Base-by-base conservation (phyloP, 1,139 yeast genomes). In the Pichia sp. region DNA sequence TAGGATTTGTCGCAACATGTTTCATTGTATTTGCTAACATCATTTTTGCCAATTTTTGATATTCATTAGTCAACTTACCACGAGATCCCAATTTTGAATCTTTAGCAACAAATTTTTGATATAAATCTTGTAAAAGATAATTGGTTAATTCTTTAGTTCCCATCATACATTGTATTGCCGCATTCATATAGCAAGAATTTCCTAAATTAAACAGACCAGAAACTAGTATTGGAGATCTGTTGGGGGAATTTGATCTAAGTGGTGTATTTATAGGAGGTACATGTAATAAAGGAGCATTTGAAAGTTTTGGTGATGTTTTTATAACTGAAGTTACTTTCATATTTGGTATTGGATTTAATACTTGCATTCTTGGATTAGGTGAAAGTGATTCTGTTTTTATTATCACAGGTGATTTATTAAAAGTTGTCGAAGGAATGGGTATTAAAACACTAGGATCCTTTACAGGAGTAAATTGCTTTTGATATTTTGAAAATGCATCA, bases 61-160 rank as follows among this genome's bases (percentile, higher is more conserved):
- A 88, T 50, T 74, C 77, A 23, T 74, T 76, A 0, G 96, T 91
- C 27, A 91, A 59, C 2, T 78, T 74, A 1, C 97, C 98, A 53
- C 81, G 80, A 10, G 95, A 76, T 0, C 97, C 97, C 18, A 89
- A 64, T 50, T 74, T 75, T 51, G 91, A 86, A 51, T 78, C 74
- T 25, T 79, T 67, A 54, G 89, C 88, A 35, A 89, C 83, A 57
- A 82, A 86, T 47, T 73, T 74, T 47, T 74, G 74, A 60, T 82
- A 89, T 1, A 80, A 68, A 24, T 78, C 76, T 44, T 70, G 69
- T 23, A 74, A 55, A 50, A 80, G 78, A 39, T 76, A 60, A 33
- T 52, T 54, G 1, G 52, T 49, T 26, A 61, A 41, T 29, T 52
- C 54, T 25, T 57, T 56, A 0, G 82, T 62, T 0, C 80, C 83